Conservation (phyloP, 768 basidiomycete genomes). For the Tephrocybe sp. region DNA sequence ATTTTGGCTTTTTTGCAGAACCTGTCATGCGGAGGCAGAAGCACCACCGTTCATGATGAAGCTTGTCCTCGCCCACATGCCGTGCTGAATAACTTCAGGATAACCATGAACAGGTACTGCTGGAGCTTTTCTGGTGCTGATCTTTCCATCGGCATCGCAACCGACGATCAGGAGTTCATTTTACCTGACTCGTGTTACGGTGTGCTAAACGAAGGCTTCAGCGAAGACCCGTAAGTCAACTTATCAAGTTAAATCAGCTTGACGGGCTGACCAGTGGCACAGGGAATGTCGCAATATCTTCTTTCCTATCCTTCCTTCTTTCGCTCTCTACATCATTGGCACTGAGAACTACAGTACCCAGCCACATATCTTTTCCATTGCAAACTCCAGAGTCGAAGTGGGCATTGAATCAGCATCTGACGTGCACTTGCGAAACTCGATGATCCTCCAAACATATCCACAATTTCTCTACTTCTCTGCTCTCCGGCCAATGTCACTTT, state of each 20-base stretch:
- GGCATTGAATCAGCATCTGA: slow-evolving; percentile 52
- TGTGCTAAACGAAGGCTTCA: slow-evolving; percentile 48
- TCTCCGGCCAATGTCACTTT: slow-evolving; percentile 47
- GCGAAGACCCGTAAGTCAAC: slow-evolving; percentile 33
- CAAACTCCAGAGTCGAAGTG: slow-evolving; percentile 39
- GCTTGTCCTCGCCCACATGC: slow-evolving; percentile 6
- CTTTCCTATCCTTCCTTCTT: slow-evolving; percentile 53
- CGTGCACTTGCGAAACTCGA: slow-evolving; percentile 59
- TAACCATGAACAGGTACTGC: slow-evolving; percentile 46
- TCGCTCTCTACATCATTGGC: slow-evolving; percentile 53
- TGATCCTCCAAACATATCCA: slow-evolving; percentile 54
- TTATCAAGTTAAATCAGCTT: neutral
- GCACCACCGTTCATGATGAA: slow-evolving; percentile 2
- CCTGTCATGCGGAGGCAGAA: slow-evolving; percentile 13
- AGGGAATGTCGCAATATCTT: slow-evolving; percentile 50
- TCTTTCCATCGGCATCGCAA: slow-evolving; percentile 51
- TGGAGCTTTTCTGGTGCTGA: slow-evolving; percentile 50
- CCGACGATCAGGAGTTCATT: slow-evolving; percentile 55
- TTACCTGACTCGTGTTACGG: slow-evolving; percentile 53
- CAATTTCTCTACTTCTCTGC: slow-evolving; percentile 49
- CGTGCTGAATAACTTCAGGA: slow-evolving; percentile 26
- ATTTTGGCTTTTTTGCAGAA: slow-evolving; percentile 32
- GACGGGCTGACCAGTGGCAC: slow-evolving; percentile 1
- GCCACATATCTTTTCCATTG: slow-evolving; percentile 14
- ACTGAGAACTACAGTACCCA: slow-evolving; percentile 18